Evolutionary conservation across 202 grass and related monocot species (phyloP), one percentile per base, ranked within the genome.

Genomic region (Panicum virgatum): DNA sequence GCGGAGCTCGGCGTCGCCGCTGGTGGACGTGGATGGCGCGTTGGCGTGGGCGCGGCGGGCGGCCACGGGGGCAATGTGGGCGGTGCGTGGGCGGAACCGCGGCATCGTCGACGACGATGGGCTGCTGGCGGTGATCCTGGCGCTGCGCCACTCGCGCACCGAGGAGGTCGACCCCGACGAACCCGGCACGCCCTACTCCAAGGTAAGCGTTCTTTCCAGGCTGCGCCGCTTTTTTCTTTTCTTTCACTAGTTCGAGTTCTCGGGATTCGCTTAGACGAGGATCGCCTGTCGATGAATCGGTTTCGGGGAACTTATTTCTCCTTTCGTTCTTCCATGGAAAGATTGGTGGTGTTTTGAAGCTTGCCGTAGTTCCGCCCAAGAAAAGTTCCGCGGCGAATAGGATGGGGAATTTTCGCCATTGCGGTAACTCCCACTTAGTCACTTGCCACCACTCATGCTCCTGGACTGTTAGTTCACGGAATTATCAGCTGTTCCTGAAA

Each of bases 11-110:
- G 58, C 30, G 43, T 44, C 40, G 25, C 9, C 45, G 46, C 69
- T 51, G 76, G 76, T 66, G 60, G 66, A 36, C 29, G 29, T 25
- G 64, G 39, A 20, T 7, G 29, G 12, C 43, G 27, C 75, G 36
- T 14, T 83, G 69, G 5, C 2, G 26, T 64, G 54, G 84, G 36
- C 18, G 37, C 80, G 74, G 75, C 15, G 37, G 36, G 79, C n/a
- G 79, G 88, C 74, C 45, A 9, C 34, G 34, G 79, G 88, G 32
- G 37, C 20, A 44, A 11, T 86, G 42, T 82, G 83, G 87, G 43
- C 0, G 38, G 75, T 23, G 66, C 47, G 23, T 13, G 73, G 48
- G 14, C 29, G 66, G 51, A 77, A 39, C 6, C 52, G 22, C 30
- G 78, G 72, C 23, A 42, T 65, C 72, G 77, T 68, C n/a, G 47